Conservation (phyloP, 1,139 yeast species). For the Tardiomyces digboiensis region DNA sequence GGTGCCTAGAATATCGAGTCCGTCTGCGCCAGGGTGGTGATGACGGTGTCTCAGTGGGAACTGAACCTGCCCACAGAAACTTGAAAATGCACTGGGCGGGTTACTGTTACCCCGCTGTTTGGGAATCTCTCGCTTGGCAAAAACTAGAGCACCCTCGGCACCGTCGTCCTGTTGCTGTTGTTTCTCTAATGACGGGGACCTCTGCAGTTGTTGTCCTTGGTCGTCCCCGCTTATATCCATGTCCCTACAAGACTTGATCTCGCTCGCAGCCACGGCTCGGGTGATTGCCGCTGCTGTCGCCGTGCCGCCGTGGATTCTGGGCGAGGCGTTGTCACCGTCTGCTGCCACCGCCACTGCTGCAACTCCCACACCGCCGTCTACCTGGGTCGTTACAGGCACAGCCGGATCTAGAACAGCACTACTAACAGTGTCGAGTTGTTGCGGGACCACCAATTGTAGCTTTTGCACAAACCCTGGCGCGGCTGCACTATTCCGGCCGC, state of each 20-base stretch:
- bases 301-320: slow-evolving; percentile 1
- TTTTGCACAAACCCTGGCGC: too few relatives aligned
- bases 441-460: too few relatives aligned
- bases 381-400: too few relatives aligned
- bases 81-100: background rate
- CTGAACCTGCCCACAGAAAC: background rate
- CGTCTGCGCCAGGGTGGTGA: background rate
- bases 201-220: background rate
- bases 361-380: too few relatives aligned
- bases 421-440: too few relatives aligned
- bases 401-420: too few relatives aligned
- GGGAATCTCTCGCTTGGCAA: slow-evolving; percentile 11
- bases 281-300: slow-evolving; percentile 3
- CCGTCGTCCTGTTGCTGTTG: background rate
- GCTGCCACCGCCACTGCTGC: background rate
- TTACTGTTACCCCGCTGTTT: slow-evolving; percentile 9
- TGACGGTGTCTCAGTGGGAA: background rate
- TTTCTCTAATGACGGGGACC: background rate
- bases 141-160: slow-evolving; percentile 6
- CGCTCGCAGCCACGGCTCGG: slow-evolving; percentile 2
- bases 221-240: too few relatives aligned
- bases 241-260: too few relatives aligned
- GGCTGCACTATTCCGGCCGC: too few relatives aligned
- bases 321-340: background rate
- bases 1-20: slow-evolving; percentile 10